Percentiles rank a stretch among this genome's conserved stretches.
Evolutionary conservation across 2,329 filamentous ascomycete species (phyloP).

Genomic region (Phialophora expanda): DNA sequence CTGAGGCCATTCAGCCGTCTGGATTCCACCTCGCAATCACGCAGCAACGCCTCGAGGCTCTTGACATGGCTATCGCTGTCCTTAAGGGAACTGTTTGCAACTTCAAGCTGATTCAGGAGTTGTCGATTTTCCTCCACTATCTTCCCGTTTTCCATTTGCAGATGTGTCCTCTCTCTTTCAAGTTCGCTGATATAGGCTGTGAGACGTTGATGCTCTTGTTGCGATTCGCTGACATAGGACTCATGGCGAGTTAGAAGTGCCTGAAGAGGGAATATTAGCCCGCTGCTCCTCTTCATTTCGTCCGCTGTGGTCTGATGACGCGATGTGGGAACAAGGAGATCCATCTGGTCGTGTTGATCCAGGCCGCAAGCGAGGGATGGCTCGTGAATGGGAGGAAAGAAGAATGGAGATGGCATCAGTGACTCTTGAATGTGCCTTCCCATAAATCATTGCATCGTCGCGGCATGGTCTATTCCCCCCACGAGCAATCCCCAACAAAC

Average conservation of each 20-base stretch:
- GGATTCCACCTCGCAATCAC: constrained; percentile 77
- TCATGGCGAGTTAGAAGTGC: constrained; percentile 90
- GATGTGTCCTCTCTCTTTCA: constrained; percentile 72
- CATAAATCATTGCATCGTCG: not conserved
- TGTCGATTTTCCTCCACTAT: constrained; percentile 82
- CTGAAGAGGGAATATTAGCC: constrained; percentile 77
- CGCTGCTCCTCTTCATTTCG: constrained; percentile 30
- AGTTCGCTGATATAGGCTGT: constrained; percentile 72
- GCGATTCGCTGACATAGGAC: constrained; percentile 89
- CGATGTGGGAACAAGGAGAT: constrained; percentile 8
- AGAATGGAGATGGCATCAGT: not conserved
- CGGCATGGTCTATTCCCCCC: not conserved
- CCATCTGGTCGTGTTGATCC: constrained; percentile 13
- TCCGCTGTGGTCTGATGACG: constrained; percentile 10
- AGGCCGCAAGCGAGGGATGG: not conserved
- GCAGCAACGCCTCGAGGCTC: constrained; percentile 74
- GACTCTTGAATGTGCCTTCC: constrained; percentile 9
- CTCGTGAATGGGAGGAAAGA: constrained; percentile 1
- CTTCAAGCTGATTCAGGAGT: constrained; percentile 82
- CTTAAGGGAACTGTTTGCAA: constrained; percentile 75
- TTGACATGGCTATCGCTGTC: constrained; percentile 82
- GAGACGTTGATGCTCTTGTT: constrained; percentile 79
- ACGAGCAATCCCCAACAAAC: constrained; percentile 9
- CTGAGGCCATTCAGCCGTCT: constrained; percentile 75
- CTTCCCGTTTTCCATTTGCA: constrained; percentile 76